Conservation (phyloP, 2,329 filamentous ascomycete species). For the Clonostachys chloroleuca region DNA sequence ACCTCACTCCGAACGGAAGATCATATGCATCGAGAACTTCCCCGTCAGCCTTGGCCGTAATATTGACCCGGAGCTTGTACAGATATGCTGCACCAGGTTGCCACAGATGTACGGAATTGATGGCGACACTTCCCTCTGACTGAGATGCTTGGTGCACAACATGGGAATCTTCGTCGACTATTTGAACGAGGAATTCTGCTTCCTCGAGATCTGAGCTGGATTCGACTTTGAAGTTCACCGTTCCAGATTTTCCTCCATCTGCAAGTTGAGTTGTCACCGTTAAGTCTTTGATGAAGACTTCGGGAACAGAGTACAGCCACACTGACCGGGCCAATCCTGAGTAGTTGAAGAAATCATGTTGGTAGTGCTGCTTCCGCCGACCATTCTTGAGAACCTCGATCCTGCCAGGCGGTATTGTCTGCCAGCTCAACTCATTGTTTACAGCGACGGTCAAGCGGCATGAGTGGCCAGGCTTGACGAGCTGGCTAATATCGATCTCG, state of each 20-base stretch:
- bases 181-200: no score
- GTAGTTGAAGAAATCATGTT: constrained; percentile 24
- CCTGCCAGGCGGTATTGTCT: constrained; percentile 17
- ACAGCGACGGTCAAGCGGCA: constrained; percentile 21
- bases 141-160: no score
- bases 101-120: constrained; percentile 10
- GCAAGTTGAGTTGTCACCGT: constrained; percentile 6
- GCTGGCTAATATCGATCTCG: constrained; percentile 42
- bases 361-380: constrained; percentile 11
- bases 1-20: constrained; percentile 12
- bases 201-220: neutral
- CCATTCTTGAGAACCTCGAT: neutral
- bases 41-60: no score
- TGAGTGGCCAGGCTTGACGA: constrained; percentile 10
- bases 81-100: constrained; percentile 17
- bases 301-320: constrained; percentile 15
- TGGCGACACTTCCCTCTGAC: no score
- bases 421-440: constrained; percentile 17
- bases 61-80: constrained; percentile 10
- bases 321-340: constrained; percentile 18
- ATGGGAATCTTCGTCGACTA: no score
- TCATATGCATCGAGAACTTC: constrained; percentile 14
- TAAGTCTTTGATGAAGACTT: constrained; percentile 12
- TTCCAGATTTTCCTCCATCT: constrained; percentile 3
- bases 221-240: constrained; percentile 7